A percentile compares a stretch with the other conserved stretches of the same genome.
Conservation (phyloP, 2,329 filamentous ascomycete species). For the Malbranchea zuffiana region DNA sequence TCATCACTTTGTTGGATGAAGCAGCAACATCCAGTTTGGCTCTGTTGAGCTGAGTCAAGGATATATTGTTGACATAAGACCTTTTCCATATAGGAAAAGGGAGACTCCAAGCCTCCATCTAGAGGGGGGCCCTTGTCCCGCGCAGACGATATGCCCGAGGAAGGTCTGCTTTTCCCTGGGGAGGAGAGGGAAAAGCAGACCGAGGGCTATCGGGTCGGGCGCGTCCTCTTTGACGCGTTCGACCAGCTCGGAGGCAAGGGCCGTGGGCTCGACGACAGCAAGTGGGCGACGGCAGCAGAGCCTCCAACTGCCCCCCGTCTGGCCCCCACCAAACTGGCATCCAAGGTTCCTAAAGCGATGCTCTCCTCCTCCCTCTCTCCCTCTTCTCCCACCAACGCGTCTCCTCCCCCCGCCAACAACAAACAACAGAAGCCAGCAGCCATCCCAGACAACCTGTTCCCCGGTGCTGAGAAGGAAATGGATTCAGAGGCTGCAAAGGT, state of each 20-base stretch:
- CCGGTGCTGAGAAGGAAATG: slow-evolving; percentile 2
- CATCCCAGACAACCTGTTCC: background rate
- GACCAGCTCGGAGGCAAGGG: slow-evolving; percentile 9
- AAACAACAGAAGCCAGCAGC: background rate
- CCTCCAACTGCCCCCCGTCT: no score
- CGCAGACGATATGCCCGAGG: slow-evolving; percentile 2
- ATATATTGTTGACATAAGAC: no score
- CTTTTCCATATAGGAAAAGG: no score
- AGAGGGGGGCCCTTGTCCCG: background rate
- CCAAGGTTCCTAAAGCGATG: no score
- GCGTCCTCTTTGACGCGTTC: slow-evolving; percentile 10
- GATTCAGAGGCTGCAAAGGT: slow-evolving; percentile 4
- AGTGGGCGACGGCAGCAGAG: no score
- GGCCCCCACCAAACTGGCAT: no score
- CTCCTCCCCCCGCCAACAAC: background rate
- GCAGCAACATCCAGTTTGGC: no score
- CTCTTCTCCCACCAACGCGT: background rate
- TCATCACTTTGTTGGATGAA: no score
- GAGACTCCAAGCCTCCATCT: background rate
- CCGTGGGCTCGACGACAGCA: slow-evolving; percentile 12
- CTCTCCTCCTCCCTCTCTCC: no score
- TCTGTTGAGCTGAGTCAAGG: no score
- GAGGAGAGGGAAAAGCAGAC: slow-evolving; percentile 4
- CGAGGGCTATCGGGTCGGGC: slow-evolving; percentile 3
- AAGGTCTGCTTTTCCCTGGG: slow-evolving; percentile 1